Evolutionary conservation across 2,329 filamentous ascomycete genomes (phyloP).

Genomic region (Claviceps sp.): DNA sequence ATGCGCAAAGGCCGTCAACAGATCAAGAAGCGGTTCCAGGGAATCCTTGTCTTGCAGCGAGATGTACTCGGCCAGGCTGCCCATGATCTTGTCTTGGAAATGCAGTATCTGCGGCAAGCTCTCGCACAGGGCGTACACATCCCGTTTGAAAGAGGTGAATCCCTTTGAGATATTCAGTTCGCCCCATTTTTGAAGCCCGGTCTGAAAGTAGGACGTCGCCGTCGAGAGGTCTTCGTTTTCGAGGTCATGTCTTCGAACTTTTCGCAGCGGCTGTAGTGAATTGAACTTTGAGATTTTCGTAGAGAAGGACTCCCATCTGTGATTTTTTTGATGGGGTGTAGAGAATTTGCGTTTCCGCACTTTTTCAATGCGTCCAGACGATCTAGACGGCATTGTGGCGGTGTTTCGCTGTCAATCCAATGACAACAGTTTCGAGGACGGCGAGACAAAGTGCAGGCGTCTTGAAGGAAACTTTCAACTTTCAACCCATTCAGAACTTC

Average conservation of each 20-base stretch:
- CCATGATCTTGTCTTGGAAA: slow-evolving; percentile 77
- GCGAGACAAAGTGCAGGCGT: neutral
- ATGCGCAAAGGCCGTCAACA: slow-evolving; percentile 90
- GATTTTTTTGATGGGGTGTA: slow-evolving; percentile 66
- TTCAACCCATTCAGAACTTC: slow-evolving; percentile 1
- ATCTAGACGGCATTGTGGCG: slow-evolving; percentile 45
- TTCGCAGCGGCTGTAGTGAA: slow-evolving; percentile 79
- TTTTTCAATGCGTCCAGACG: slow-evolving; percentile 55
- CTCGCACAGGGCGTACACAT: slow-evolving; percentile 68
- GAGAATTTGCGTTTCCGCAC: slow-evolving; percentile 55
- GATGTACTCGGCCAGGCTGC: slow-evolving; percentile 61
- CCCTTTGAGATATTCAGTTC: slow-evolving; percentile 80
- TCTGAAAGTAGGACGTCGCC: slow-evolving; percentile 76
- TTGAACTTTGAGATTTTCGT: slow-evolving; percentile 82
- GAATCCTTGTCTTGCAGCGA: slow-evolving; percentile 64
- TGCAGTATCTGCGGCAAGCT: slow-evolving; percentile 86
- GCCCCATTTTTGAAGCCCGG: slow-evolving; percentile 73
- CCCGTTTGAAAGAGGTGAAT: slow-evolving; percentile 65
- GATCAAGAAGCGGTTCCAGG: slow-evolving; percentile 72
- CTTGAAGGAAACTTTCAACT: slow-evolving; percentile 1
- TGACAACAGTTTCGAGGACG: slow-evolving; percentile 4
- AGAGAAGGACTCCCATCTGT: slow-evolving; percentile 85
- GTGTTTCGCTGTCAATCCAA: slow-evolving; percentile 5
- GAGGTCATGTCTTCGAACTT: slow-evolving; percentile 72
- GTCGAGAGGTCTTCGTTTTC: slow-evolving; percentile 64